Percentiles rank a stretch among this genome's conserved stretches.
Evolutionary conservation across 169 alveolate species (phyloP).

Genomic region (Plasmodium cynomolgi): DNA sequence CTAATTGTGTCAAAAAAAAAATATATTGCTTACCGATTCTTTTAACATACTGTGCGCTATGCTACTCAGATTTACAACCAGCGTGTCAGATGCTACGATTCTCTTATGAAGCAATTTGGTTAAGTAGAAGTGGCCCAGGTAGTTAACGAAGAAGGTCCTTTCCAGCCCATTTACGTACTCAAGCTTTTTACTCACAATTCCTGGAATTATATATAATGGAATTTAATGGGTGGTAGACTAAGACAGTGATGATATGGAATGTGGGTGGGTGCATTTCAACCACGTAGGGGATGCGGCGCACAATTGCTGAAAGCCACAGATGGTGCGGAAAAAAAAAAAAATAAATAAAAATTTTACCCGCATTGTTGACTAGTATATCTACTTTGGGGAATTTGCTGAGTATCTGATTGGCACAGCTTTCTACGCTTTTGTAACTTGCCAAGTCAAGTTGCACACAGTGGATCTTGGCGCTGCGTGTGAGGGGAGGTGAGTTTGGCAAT

Average conservation of each 20-base stretch:
- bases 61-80: conserved; percentile 57
- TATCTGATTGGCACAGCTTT: conserved; percentile 49
- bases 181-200: conserved; percentile 22
- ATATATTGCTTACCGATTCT: conserved; percentile 25
- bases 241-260: neutral
- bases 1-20: neutral
- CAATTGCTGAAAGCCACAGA: neutral
- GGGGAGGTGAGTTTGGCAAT: neutral
- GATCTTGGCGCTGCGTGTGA: conserved; percentile 38
- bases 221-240: neutral
- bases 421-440: conserved; percentile 49
- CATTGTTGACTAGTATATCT: conserved; percentile 69
- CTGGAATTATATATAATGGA: neutral
- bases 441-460: conserved; percentile 42
- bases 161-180: conserved; percentile 50
- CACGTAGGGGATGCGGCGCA: neutral
- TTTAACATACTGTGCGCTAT: conserved; percentile 31
- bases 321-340: neutral
- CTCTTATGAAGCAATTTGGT: conserved; percentile 26
- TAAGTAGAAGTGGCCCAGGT: conserved; percentile 65
- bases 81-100: conserved; percentile 31
- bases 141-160: conserved; percentile 48
- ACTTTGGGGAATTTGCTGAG: conserved; percentile 36
- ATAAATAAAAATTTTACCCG: conserved; percentile 7
- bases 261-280: neutral